A percentile compares a stretch with the other conserved stretches of the same genome.
Conservation (phyloP, 495 filamentous ascomycete genomes). For the Penicillium nucicola region DNA sequence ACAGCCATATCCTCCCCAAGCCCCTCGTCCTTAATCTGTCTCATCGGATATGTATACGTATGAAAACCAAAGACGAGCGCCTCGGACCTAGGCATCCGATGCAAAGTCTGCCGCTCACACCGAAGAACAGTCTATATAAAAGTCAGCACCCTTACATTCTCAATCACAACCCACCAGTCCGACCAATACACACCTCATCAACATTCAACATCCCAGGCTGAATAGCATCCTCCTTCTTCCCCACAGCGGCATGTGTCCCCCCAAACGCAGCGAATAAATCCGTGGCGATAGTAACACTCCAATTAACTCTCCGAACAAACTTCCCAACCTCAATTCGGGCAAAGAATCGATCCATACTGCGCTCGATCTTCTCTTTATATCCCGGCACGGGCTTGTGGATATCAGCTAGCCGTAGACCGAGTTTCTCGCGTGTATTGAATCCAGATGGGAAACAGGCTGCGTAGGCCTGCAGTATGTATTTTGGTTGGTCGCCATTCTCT, state of each 20-base stretch:
- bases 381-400: slow-evolving; percentile 71
- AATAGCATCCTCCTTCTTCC: slow-evolving; percentile 42
- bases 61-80: slow-evolving; percentile 77
- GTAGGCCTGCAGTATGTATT: slow-evolving; percentile 65
- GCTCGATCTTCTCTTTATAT: slow-evolving; percentile 66
- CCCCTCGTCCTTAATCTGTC: slow-evolving; percentile 67
- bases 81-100: slow-evolving; percentile 61
- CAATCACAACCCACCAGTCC: background rate
- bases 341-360: slow-evolving; percentile 79
- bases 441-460: slow-evolving; percentile 70
- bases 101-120: slow-evolving; percentile 74
- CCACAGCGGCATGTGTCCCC: slow-evolving; percentile 34
- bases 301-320: slow-evolving; percentile 48
- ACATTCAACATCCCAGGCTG: slow-evolving; percentile 44
- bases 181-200: slow-evolving; percentile 37
- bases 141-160: slow-evolving; percentile 1
- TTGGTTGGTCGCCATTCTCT: slow-evolving; percentile 4
- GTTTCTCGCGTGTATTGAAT: slow-evolving; percentile 63
- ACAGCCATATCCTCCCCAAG: slow-evolving; percentile 59
- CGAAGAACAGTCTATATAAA: slow-evolving; percentile 51
- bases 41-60: slow-evolving; percentile 71
- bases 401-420: slow-evolving; percentile 57
- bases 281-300: slow-evolving; percentile 59
- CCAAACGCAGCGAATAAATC: slow-evolving; percentile 53
- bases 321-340: slow-evolving; percentile 36